A percentile compares a stretch with the other conserved stretches of the same genome.
Conservation (phyloP, 805 yeast genomes). For the Barnettozyma pratensis region DNA sequence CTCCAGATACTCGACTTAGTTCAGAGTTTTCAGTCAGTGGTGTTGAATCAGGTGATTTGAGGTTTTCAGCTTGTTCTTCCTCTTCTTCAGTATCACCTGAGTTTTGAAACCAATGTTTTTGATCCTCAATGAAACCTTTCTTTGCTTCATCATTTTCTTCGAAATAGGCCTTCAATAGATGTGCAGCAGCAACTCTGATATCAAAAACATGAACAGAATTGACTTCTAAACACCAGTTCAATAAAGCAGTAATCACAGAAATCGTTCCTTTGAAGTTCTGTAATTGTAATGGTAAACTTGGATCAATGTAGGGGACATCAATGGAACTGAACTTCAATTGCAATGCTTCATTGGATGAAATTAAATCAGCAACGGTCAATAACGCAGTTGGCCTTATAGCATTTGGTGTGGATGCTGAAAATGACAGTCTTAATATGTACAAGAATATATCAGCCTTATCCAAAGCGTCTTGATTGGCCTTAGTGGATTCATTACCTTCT, state of each 20-base stretch:
- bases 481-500: conserved; percentile 65
- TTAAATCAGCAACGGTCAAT: conserved; percentile 70
- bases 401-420: conserved; percentile 60
- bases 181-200: conserved; percentile 66
- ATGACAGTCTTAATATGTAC: conserved; percentile 63
- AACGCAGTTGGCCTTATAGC: conserved; percentile 64
- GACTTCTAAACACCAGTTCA: conserved; percentile 76
- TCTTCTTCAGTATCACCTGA: conserved; percentile 19
- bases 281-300: conserved; percentile 43
- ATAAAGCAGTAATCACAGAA: conserved; percentile 69
- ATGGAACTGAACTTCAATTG: conserved; percentile 72
- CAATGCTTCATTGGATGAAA: conserved; percentile 57
- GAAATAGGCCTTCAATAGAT: conserved; percentile 64
- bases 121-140: conserved; percentile 58
- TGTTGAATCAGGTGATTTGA: background rate
- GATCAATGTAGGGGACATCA: conserved; percentile 91
- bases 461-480: conserved; percentile 55
- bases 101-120: conserved; percentile 40
- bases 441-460: conserved; percentile 59
- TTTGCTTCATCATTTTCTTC: conserved; percentile 58
- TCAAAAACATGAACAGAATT: conserved; percentile 85
- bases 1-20: no score
- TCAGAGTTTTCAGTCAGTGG: no score
- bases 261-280: conserved; percentile 33
- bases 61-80: background rate